phyloP scores from a whole-genome alignment of 257 asterid genomes.

The Solanum chmielewskii region DNA sequence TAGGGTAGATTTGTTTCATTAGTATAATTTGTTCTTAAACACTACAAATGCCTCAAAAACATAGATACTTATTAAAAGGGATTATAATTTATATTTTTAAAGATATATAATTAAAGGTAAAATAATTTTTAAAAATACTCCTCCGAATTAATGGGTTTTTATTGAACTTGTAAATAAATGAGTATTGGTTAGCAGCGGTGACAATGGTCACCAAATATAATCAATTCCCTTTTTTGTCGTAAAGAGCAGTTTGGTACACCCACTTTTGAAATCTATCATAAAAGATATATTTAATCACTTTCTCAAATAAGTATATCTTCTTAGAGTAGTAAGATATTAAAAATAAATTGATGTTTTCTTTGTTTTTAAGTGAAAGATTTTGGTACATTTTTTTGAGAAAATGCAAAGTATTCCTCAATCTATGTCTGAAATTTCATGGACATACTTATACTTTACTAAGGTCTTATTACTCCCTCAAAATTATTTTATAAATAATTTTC shows the following conservation, averaged over 20 bases:
- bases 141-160: no score
- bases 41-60: no score
- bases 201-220: not conserved
- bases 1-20: not conserved
- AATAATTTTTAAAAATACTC: no score
- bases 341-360: not conserved
- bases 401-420: no score
- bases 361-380: not conserved
- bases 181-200: not conserved
- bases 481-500: no score
- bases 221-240: not conserved
- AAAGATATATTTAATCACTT: not conserved
- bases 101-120: not conserved
- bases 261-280: not conserved
- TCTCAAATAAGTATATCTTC: not conserved
- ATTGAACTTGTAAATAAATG: not conserved
- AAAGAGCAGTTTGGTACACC: not conserved
- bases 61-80: no score
- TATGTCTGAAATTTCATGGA: rapidly evolving
- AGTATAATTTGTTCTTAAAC: no score
- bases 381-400: not conserved
- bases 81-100: no score
- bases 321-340: not conserved
- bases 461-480: no score
- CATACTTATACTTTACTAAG: no score